Evolutionary conservation across 768 basidiomycete genomes (phyloP), one percentile per base, ranked within the genome.

Genomic region (Pleurotus giganteus): DNA sequence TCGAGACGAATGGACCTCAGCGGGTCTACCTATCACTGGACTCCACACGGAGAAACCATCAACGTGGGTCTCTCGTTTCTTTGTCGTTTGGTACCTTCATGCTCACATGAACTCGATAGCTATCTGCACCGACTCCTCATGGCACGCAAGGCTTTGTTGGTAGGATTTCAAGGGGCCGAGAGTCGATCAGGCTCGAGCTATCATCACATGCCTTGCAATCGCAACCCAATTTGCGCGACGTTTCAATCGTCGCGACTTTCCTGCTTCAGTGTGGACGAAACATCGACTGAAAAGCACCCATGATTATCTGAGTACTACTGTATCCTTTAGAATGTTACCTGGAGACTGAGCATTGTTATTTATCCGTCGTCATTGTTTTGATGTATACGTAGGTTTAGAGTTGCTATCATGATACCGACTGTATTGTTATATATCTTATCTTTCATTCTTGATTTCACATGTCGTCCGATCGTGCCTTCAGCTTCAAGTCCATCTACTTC

Each of bases 201-300:
- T 75, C 75, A 0, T 65, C 75, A 4, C 66, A 74, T 23, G 79
- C 79, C 1, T 66, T 83, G 27, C 71, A n/a, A n/a, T n/a, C n/a
- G n/a, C n/a, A 74, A 45, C 64, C 71, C 4, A 74, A 75, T 11
- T 70, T 83, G 23, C 64, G 81, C 2, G 77, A 83, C 32, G 63
- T 67, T 3, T 73, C 71, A 37, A 61, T 83, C 36, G 69, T 82
- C 8, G 76, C 79, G 0, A 73, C 80, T 0, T 63, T 75, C 6
- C 66, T 83, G 31, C 70, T 84, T 53, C 74, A 75, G 57, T 78
- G 66, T 42, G 82, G 81, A 34, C 71, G 72, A 54, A 71, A 64
- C 58, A 77, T 83, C 15, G 80, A 80, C 54, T 83, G 57, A 66
- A 29, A 54, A 21, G 28, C 17, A 34, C 37, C 29, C 15, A 12